Percentiles rank a stretch among this genome's conserved stretches.
Evolutionary conservation across 1,284 basidiomycete species (phyloP).

Genomic region (Tilletia walkeri): DNA sequence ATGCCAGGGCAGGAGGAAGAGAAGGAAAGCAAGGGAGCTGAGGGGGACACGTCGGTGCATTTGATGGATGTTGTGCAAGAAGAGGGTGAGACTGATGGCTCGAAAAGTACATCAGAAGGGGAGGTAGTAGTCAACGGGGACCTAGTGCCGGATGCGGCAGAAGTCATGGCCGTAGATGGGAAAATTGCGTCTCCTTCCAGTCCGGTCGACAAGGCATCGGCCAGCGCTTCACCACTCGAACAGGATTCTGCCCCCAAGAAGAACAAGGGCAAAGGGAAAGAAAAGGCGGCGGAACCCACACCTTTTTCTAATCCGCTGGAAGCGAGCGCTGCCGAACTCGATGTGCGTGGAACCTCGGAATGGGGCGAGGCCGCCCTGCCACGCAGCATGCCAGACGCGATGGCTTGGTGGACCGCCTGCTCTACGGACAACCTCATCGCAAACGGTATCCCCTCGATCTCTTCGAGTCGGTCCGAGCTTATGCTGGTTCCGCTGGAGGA

Average conservation of each 20-base stretch:
- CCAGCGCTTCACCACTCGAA: not conserved
- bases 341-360: conserved; percentile 25
- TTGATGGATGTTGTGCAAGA: conserved; percentile 3
- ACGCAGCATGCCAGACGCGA: conserved; percentile 19
- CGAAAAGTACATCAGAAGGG: not conserved
- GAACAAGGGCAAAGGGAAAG: conserved; percentile 28
- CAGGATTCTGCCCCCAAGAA: not conserved
- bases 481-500: not conserved
- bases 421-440: conserved; percentile 35
- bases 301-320: conserved; percentile 1
- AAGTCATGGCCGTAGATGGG: not conserved
- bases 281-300: conserved; percentile 17
- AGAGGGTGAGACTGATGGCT: not conserved
- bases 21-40: not conserved
- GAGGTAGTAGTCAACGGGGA: not conserved
- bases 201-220: not conserved
- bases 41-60: not conserved
- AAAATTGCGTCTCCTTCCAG: not conserved
- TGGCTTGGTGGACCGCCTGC: conserved; percentile 42
- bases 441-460: conserved; percentile 33
- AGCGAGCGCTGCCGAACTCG: not conserved
- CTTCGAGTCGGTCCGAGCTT: conserved; percentile 18
- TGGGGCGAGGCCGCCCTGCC: conserved; percentile 12
- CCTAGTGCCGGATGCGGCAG: not conserved
- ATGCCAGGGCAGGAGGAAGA: conserved; percentile 3